Conservation (phyloP, 768 basidiomycete species). For the Candolleomyces aberdarensis region DNA sequence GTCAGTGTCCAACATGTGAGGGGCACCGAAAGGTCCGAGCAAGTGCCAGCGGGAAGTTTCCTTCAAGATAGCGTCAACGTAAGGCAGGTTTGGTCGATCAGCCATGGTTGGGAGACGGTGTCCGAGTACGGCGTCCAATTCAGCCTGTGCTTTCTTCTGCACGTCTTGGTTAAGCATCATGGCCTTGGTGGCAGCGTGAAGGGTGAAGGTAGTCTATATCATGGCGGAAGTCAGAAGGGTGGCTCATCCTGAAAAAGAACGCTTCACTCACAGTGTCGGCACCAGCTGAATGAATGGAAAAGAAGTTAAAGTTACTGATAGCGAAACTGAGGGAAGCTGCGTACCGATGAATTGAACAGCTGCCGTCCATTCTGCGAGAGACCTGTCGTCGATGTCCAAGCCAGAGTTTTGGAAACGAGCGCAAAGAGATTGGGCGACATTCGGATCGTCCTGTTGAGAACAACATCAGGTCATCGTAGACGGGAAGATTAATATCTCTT, state of each 20-base stretch:
- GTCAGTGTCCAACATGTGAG: slow-evolving; percentile 2
- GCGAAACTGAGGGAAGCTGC: not conserved
- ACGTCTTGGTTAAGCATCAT: slow-evolving; percentile 25
- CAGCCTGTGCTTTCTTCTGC: slow-evolving; percentile 25
- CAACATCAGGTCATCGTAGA: not conserved
- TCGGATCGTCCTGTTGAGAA: not conserved
- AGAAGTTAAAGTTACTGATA: too few species aligned
- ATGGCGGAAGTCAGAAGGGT: slow-evolving; percentile 2
- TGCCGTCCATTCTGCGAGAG: slow-evolving; percentile 1
- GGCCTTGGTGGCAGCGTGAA: slow-evolving; percentile 13
- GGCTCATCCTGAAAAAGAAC: too few species aligned
- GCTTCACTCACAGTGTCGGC: slow-evolving; percentile 28
- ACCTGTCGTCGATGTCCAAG: not conserved
- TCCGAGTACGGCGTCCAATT: slow-evolving; percentile 25
- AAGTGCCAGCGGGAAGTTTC: slow-evolving; percentile 22
- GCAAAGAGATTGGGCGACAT: not conserved
- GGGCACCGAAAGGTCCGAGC: slow-evolving; percentile 15
- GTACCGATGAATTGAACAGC: slow-evolving; percentile 2
- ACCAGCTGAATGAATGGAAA: slow-evolving; percentile 33
- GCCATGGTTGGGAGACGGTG: slow-evolving; percentile 23
- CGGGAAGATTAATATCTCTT: not conserved
- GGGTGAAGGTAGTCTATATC: slow-evolving; percentile 16
- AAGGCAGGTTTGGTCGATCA: slow-evolving; percentile 22
- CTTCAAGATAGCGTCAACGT: slow-evolving; percentile 23
- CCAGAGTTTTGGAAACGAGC: not conserved